Evolutionary conservation across 768 basidiomycete genomes (phyloP).

Genomic region (Termitomyces sp.): DNA sequence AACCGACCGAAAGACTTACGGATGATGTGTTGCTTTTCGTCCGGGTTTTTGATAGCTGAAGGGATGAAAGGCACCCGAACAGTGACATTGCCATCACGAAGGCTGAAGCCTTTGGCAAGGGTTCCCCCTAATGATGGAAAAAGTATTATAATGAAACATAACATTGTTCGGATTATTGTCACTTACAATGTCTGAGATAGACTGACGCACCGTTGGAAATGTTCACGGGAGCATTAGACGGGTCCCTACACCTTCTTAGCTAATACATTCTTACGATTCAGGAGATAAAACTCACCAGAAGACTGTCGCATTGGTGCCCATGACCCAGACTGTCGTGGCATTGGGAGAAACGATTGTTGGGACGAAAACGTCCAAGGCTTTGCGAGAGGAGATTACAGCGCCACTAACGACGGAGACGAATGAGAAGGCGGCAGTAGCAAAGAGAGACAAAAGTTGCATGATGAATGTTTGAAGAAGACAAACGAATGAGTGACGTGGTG

Average conservation of each 20-base stretch:
- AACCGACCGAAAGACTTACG: slow-evolving; percentile 23
- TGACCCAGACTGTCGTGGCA: slow-evolving; percentile 20
- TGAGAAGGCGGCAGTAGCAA: slow-evolving; percentile 20
- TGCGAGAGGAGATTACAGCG: slow-evolving; percentile 16
- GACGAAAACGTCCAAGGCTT: slow-evolving; percentile 23
- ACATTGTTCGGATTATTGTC: background rate
- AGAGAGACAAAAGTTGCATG: slow-evolving; percentile 19
- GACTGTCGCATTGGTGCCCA: slow-evolving; percentile 21
- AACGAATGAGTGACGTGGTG: background rate
- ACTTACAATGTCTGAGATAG: slow-evolving; percentile 24
- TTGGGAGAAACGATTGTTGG: slow-evolving; percentile 24
- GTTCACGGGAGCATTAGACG: slow-evolving; percentile 28
- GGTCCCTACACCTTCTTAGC: slow-evolving; percentile 25
- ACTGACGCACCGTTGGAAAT: slow-evolving; percentile 37
- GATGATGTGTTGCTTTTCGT: slow-evolving; percentile 29
- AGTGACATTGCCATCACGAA: slow-evolving; percentile 26
- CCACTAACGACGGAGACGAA: slow-evolving; percentile 17
- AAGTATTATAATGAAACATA: background rate
- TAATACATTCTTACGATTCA: background rate
- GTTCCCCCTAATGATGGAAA: slow-evolving; percentile 18
- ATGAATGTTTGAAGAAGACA: background rate
- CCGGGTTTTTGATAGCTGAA: slow-evolving; percentile 13
- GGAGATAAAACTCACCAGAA: slow-evolving; percentile 18
- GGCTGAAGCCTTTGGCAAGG: slow-evolving; percentile 28
- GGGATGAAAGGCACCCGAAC: slow-evolving; percentile 31